Base-by-base conservation (phyloP, 306 rosid species). In the Trifolium dubium region DNA sequence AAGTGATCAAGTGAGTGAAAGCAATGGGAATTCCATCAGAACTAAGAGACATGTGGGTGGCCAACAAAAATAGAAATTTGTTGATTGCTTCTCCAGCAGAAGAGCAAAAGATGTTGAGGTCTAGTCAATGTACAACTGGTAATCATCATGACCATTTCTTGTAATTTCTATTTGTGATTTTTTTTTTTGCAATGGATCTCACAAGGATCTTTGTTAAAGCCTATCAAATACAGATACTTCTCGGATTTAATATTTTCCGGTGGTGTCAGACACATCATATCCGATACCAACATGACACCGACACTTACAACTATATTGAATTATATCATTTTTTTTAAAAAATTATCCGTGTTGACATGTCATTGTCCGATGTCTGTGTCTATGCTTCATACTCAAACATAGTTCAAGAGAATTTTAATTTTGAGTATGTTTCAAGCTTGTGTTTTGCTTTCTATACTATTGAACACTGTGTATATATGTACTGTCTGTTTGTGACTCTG, bases 21-120 rank as follows among this genome's bases (percentile, higher is more conserved):
- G 55, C 35, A 56, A 56, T 28, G 63, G 37, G 63, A 28, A 56
- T 56, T 56, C 63, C 64, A 4, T 58, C 64, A 11, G 64, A 58
- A 58, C 8, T 58, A 12, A 29, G 39, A 0, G 39, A 58, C 37
- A 29, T 29, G 39, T 29, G 31, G 60, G 29, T 19, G 29, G 60
- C 31, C 31, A 53, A 58, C 13, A 58, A 12, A 58, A 29, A 4
- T 2, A 29, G 1, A 58, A 58, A 10, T 1, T 29, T 58, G 15
- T 5, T 29, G 8, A 58, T 58, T 58, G 63, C 64, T 58, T 58
- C 64, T 58, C 64, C 18, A 5, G 37, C 37, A 0, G 63, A 56
- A 56, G 37, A 28, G 19, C 34, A 56, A 3, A 56, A 56, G 3
- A 11, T 5, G 35, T 56, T 11, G 8, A 29, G 63, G 35, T 15